phyloP scores from a whole-genome alignment of 352 stramenopile genomes.

The Phytophthora ramorum region DNA sequence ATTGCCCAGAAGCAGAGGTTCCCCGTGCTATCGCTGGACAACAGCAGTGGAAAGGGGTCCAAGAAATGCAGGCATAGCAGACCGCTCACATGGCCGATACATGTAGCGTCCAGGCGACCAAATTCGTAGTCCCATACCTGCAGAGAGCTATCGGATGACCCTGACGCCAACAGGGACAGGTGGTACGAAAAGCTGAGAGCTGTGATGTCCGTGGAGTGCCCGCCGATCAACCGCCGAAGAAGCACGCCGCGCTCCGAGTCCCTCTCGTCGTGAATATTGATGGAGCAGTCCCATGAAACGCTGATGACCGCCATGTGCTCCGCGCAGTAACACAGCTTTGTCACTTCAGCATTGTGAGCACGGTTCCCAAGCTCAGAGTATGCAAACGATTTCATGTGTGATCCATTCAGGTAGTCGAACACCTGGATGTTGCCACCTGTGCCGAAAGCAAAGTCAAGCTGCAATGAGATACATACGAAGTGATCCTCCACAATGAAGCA shows the following conservation, averaged over 20 bases:
- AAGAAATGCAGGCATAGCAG: constrained; percentile 74
- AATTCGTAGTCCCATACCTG: constrained; percentile 92
- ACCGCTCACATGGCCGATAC: constrained; percentile 75
- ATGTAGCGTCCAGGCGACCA: constrained; percentile 74
- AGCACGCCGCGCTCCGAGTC: constrained; percentile 81
- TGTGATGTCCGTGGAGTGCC: constrained; percentile 83
- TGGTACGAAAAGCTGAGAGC: constrained; percentile 76
- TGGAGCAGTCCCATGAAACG: constrained; percentile 82
- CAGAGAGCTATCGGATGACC: constrained; percentile 71
- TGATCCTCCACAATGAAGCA: neutral
- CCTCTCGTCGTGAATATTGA: constrained; percentile 88
- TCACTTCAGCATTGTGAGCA: constrained; percentile 79
- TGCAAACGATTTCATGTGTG: constrained; percentile 87
- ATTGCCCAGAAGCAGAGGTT: constrained; percentile 85
- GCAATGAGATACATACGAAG: constrained; percentile 7
- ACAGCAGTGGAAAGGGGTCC: constrained; percentile 74
- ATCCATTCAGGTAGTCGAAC: constrained; percentile 91
- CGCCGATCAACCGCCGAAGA: constrained; percentile 73
- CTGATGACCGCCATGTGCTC: constrained; percentile 89
- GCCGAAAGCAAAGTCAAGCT: neutral
- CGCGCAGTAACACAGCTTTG: constrained; percentile 80
- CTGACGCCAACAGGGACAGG: constrained; percentile 81
- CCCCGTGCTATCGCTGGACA: constrained; percentile 72
- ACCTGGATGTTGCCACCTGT: constrained; percentile 73
- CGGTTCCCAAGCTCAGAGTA: constrained; percentile 71